Conservation (phyloP, 106 monocot genomes). For the Iris macrosiphon region DNA sequence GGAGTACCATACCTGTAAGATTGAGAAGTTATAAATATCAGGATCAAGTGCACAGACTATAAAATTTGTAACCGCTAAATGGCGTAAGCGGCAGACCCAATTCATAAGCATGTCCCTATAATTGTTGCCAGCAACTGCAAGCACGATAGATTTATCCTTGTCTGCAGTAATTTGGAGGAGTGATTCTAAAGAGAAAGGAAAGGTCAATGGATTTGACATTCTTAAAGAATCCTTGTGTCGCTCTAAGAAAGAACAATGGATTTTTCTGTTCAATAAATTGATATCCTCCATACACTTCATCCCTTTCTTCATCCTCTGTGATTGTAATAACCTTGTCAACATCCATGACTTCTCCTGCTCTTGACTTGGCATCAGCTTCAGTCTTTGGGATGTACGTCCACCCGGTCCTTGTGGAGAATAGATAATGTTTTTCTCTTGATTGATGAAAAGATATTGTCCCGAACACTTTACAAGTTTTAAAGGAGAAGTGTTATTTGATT, state of each 20-base stretch:
- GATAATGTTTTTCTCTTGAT: constrained; percentile 15
- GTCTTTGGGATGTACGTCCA: neutral
- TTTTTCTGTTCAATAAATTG: constrained; percentile 4
- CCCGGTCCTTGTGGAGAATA: constrained; percentile 2
- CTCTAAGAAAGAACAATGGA: constrained; percentile 8
- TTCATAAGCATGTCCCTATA: constrained; percentile 98
- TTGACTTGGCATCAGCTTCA: constrained; percentile 7
- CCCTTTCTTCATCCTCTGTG: constrained; percentile 14
- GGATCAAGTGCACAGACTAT: constrained; percentile 82
- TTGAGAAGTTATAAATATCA: constrained; percentile 73
- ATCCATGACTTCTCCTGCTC: constrained; percentile 6
- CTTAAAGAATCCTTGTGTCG: constrained; percentile 14
- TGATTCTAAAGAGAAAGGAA: constrained; percentile 50
- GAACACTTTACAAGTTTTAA: constrained; percentile 37
- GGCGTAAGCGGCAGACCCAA: constrained; percentile 82
- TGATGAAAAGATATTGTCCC: constrained; percentile 32
- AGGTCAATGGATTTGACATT: constrained; percentile 17
- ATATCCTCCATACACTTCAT: constrained; percentile 13
- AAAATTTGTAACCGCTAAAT: constrained; percentile 60
- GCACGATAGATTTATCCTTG: constrained; percentile 64
- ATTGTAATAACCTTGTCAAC: constrained; percentile 1
- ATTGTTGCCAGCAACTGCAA: constrained; percentile 78
- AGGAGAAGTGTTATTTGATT: constrained; percentile 4
- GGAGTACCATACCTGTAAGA: constrained; percentile 61
- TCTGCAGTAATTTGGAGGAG: constrained; percentile 60